These are phyloP conservation scores for Aulographum hederae DNA, from an alignment of 2,329 filamentous ascomycete species.

Conservation along the genomic window DNA sequence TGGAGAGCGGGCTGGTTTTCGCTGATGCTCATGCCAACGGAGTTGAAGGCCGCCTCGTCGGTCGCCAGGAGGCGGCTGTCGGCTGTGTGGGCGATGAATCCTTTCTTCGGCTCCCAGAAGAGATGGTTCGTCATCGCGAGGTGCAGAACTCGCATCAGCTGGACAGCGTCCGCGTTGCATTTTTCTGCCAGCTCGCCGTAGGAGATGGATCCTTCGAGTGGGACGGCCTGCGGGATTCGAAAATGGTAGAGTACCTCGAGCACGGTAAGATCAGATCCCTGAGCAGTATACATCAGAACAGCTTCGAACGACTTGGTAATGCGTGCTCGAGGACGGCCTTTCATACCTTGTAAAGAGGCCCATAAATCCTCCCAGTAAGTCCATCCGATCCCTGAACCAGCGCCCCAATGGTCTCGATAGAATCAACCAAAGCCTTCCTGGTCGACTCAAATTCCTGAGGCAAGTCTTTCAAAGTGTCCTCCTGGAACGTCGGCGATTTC, in stretches of 20 bases:
- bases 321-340: no score
- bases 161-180: conserved; percentile 11
- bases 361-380: background rate
- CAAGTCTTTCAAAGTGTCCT: background rate
- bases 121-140: conserved; percentile 17
- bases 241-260: background rate
- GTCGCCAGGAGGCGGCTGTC: background rate
- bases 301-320: background rate
- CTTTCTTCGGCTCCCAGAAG: conserved; percentile 9
- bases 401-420: background rate
- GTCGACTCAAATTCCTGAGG: background rate
- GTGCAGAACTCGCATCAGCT: conserved; percentile 14
- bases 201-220: conserved; percentile 26
- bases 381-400: background rate
- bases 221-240: conserved; percentile 16
- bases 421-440: background rate
- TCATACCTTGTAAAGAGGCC: background rate
- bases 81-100: background rate
- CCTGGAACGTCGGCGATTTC: background rate
- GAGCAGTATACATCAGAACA: background rate
- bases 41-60: background rate
- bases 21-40: background rate
- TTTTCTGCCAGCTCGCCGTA: conserved; percentile 13
- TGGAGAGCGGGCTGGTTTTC: background rate
- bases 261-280: background rate